Percentiles rank a stretch among this genome's conserved stretches.
phyloP scores from a whole-genome alignment of 2,329 filamentous ascomycete species.

The Aspergillus aculeatus region DNA sequence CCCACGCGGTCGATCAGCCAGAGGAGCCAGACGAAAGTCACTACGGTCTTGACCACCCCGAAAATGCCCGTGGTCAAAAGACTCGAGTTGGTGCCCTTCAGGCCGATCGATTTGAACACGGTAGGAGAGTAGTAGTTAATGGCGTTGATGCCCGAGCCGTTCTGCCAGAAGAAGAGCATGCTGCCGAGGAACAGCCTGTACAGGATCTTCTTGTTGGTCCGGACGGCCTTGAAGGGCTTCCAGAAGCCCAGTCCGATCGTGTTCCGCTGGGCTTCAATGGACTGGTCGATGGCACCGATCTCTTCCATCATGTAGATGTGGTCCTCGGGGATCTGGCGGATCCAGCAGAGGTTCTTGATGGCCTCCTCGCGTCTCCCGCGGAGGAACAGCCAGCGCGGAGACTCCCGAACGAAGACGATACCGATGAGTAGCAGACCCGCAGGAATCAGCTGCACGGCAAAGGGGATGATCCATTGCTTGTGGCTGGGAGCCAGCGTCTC shows the following conservation, averaged over 20 bases:
- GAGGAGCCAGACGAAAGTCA: constrained; percentile 69
- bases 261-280: constrained; percentile 62
- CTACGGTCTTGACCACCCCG: constrained; percentile 69
- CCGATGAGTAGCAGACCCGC: constrained; percentile 50
- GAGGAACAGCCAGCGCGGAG: constrained; percentile 68
- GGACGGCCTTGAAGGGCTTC: constrained; percentile 64
- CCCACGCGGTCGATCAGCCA: constrained; percentile 66
- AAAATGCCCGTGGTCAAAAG: constrained; percentile 73
- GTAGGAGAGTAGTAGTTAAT: constrained; percentile 74
- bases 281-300: constrained; percentile 66
- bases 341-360: constrained; percentile 52
- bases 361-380: constrained; percentile 68
- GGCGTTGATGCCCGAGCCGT: constrained; percentile 72
- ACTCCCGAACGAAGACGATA: constrained; percentile 62
- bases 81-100: constrained; percentile 58
- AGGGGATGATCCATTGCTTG: constrained; percentile 44
- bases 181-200: constrained; percentile 72
- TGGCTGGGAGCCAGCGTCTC: constrained; percentile 33
- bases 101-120: constrained; percentile 65
- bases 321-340: constrained; percentile 42
- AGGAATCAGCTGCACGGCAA: constrained; percentile 43
- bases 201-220: constrained; percentile 58
- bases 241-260: constrained; percentile 71
- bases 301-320: constrained; percentile 70
- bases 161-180: constrained; percentile 77